Evolutionary conservation across 1,139 yeast species (phyloP), one percentile per base, ranked within the genome.

Genomic region (Candida pseudocylindracea): DNA sequence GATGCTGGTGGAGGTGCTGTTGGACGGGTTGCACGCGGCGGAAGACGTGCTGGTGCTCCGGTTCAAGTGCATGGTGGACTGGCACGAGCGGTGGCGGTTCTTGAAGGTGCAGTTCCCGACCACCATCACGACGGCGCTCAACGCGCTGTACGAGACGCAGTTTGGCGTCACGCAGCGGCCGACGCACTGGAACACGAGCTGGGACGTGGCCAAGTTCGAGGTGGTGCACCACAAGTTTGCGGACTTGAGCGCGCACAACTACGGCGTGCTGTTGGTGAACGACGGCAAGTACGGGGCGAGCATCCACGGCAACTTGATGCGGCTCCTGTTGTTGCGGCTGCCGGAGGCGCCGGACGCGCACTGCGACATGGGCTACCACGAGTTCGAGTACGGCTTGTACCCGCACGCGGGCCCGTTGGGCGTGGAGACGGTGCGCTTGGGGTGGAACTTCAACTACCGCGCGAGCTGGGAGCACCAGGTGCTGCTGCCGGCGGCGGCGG

Each of bases 201-300:
- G 96, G 96, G 98, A 85, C 46, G 75, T 74, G 30, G 96, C 96
- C 37, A 83, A 83, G 51, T 88, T 88, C 51, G 98, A 88, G 53
- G 94, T 83, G 13, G 80, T 94, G 43, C 85, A 78, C 44, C 96
- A 88, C 52, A 79, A 80, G 48, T 88, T 81, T 56, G 85, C 91
- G 48, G 96, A 88, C 48, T 71, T 79, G 45, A 75, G 92, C 28
- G 96, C 81, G 45, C 67, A 58, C 50, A 68, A 67, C 38, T 83
- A 80, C 46, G 96, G 96, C 45, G 93, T 83, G n/a, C 65, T 92
- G 1, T 54, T 88, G 24, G 50, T 88, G 44, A 88, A 85, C 49
- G 74, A 81, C 51, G 65, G 72, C 49, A 88, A 88, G 53, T 88
- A 83, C 45, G 96, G 96, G 10, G 92, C 80, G 40, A 66, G 92